Conservation (phyloP, 2,329 filamentous ascomycete genomes). For the Trichoderma atrobrunneum region DNA sequence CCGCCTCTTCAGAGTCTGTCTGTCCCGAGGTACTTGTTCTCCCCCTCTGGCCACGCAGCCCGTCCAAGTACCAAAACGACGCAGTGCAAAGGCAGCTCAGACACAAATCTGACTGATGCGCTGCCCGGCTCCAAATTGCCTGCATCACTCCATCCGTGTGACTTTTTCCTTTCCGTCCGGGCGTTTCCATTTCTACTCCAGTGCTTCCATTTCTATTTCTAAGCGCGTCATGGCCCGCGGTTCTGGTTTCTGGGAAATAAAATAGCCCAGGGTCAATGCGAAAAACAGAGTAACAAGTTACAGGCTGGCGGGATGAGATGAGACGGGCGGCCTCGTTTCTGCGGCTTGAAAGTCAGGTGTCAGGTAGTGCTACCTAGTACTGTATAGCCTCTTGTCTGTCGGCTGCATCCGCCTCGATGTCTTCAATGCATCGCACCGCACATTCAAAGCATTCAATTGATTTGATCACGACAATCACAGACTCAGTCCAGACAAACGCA, state of each 20-base stretch:
- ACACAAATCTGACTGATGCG: not conserved
- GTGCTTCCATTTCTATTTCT: not conserved
- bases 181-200: not conserved
- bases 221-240: slow-evolving; percentile 1
- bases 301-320: not conserved
- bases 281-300: not conserved
- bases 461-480: not conserved
- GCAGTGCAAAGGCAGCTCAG: not conserved
- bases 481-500: not conserved
- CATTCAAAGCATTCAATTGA: not conserved
- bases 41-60: not conserved
- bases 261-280: not conserved
- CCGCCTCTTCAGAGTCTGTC: not conserved
- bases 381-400: not conserved
- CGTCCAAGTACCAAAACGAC: not conserved
- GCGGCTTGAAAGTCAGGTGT: not conserved
- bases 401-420: not conserved
- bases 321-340: not conserved
- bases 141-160: not conserved
- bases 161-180: not conserved
- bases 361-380: not conserved
- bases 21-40: not conserved
- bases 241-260: slow-evolving; percentile 13
- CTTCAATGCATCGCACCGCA: not conserved
- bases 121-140: not conserved